Evolutionary conservation across 2,329 filamentous ascomycete genomes (phyloP).

Genomic region (Diaporthe australafricana): DNA sequence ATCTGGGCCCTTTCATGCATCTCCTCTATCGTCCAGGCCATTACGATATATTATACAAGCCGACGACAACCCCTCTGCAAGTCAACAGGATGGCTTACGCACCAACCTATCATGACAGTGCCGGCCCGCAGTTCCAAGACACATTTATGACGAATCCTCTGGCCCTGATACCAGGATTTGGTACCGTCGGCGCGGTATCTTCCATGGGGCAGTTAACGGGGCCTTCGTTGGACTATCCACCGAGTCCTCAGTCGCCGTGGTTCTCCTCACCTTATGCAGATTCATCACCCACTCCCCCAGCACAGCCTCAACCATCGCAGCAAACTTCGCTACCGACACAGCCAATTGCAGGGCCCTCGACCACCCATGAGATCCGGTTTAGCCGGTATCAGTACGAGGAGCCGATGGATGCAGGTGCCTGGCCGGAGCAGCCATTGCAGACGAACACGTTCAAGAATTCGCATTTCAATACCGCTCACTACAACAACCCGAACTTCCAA

Average conservation of each 20-base stretch:
- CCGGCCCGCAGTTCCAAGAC: conserved; percentile 37
- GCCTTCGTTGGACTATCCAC: conserved; percentile 45
- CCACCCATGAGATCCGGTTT: conserved; percentile 59
- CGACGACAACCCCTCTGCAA: conserved; percentile 55
- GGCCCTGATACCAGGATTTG: conserved; percentile 60
- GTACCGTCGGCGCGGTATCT: conserved; percentile 38
- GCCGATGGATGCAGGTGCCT: conserved; percentile 45
- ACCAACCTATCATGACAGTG: conserved; percentile 24
- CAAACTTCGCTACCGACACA: conserved; percentile 45
- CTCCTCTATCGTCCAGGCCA: conserved; percentile 80
- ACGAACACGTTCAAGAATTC: conserved; percentile 74
- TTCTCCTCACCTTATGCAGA: conserved; percentile 50
- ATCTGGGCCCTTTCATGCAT: conserved; percentile 64
- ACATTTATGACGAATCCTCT: conserved; percentile 54
- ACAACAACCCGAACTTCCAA: conserved; percentile 72
- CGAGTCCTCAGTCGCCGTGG: conserved; percentile 52
- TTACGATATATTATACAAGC: conserved; percentile 88
- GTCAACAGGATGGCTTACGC: conserved; percentile 62
- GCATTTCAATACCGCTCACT: conserved; percentile 75
- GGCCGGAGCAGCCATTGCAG: conserved; percentile 59
- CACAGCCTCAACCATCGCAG: conserved; percentile 40
- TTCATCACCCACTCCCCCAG: conserved; percentile 37
- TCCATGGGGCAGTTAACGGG: conserved; percentile 37
- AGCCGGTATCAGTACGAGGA: conserved; percentile 64
- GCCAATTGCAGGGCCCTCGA: conserved; percentile 46